These are phyloP conservation scores for Magnolia kwangsiensis DNA, from an alignment of 164 flowering plant species.

Conservation along the genomic window DNA sequence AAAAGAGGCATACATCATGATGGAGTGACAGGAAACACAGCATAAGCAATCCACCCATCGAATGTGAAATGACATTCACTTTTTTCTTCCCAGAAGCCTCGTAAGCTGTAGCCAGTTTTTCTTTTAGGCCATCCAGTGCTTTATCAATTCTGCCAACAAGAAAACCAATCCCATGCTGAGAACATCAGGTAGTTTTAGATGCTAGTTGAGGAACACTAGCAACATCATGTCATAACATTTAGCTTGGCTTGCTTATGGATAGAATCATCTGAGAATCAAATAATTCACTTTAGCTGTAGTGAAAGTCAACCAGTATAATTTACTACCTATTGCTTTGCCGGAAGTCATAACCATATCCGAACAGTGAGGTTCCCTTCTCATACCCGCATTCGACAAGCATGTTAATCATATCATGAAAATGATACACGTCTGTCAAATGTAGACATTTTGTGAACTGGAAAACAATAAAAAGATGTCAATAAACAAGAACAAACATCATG, in stretches of 20 bases:
- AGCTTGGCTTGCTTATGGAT: background rate
- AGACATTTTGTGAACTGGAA: slow-evolving; percentile 48
- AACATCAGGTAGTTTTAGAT: slow-evolving; percentile 3
- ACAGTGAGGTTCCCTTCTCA: slow-evolving; percentile 80
- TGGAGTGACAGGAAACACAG: slow-evolving; percentile 72
- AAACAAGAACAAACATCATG: background rate
- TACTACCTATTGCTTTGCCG: slow-evolving; percentile 91
- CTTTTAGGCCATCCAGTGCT: slow-evolving; percentile 59
- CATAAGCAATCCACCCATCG: slow-evolving; percentile 93
- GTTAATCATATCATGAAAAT: slow-evolving; percentile 88
- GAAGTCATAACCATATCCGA: slow-evolving; percentile 93
- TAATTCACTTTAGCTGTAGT: slow-evolving; percentile 6
- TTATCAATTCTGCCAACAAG: slow-evolving; percentile 54
- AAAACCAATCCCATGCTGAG: slow-evolving; percentile 16
- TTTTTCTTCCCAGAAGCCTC: slow-evolving; percentile 86
- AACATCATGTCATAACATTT: slow-evolving; percentile 6
- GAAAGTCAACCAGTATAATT: background rate
- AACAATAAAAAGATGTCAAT: slow-evolving; percentile 8
- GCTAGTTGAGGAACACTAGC: slow-evolving; percentile 9
- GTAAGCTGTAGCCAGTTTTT: slow-evolving; percentile 63
- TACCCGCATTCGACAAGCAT: slow-evolving; percentile 84
- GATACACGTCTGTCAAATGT: slow-evolving; percentile 61
- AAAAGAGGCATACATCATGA: slow-evolving; percentile 47
- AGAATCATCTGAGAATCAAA: slow-evolving; percentile 4
- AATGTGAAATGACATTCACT: slow-evolving; percentile 82